Percentiles rank a stretch among this genome's conserved stretches.
These are phyloP conservation scores for Erodium moschatum DNA, from an alignment of 441 rosid genomes.

Conservation along the genomic window DNA sequence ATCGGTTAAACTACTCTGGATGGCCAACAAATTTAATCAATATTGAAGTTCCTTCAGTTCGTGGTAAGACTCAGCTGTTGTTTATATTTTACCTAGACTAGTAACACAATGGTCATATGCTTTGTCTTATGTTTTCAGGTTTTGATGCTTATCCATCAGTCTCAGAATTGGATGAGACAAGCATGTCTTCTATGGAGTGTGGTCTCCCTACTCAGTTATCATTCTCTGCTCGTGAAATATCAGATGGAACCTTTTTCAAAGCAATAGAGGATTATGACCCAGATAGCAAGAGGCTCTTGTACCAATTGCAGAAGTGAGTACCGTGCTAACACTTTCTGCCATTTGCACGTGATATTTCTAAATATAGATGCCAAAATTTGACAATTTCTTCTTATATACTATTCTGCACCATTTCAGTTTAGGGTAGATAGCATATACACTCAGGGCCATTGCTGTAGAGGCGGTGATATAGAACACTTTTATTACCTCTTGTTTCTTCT, in stretches of 20 bases:
- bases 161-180: constrained; percentile 42
- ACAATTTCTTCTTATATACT: background rate
- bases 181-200: constrained; percentile 73
- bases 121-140: constrained; percentile 34
- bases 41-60: constrained; percentile 76
- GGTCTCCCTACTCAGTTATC: constrained; percentile 83
- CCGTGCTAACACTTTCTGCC: constrained; percentile 13
- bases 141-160: constrained; percentile 61
- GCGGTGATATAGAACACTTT: background rate
- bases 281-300: constrained; percentile 73
- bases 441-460: background rate
- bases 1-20: constrained; percentile 74
- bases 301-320: constrained; percentile 69
- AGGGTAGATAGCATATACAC: background rate
- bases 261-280: constrained; percentile 90
- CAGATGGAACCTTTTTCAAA: constrained; percentile 92
- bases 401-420: no score
- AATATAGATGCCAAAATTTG: background rate
- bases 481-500: background rate
- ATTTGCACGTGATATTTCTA: constrained; percentile 1
- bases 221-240: constrained; percentile 88
- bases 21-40: constrained; percentile 92
- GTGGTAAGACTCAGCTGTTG: constrained; percentile 38
- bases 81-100: constrained; percentile 10
- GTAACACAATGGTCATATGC: constrained; percentile 18